These are phyloP conservation scores for Candida maris DNA, from an alignment of 805 yeast species.

Conservation along the genomic window DNA sequence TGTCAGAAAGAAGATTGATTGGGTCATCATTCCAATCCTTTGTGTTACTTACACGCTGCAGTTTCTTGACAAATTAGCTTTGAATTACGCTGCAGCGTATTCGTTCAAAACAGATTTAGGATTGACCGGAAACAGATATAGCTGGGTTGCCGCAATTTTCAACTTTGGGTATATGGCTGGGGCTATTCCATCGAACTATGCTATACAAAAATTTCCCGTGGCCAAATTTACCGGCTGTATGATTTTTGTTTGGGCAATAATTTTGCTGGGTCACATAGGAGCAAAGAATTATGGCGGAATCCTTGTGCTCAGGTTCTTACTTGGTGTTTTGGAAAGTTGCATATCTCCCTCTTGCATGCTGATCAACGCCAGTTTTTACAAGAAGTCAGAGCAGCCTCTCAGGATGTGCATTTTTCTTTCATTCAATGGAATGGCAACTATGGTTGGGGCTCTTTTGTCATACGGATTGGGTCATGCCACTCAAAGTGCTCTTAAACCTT, in stretches of 20 bases:
- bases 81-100: slow-evolving; percentile 39
- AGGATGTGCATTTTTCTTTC: slow-evolving; percentile 24
- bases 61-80: slow-evolving; percentile 36
- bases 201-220: slow-evolving; percentile 35
- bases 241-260: slow-evolving; percentile 45
- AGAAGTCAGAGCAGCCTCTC: slow-evolving; percentile 25
- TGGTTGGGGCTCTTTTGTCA: slow-evolving; percentile 13
- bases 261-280: slow-evolving; percentile 46
- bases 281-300: slow-evolving; percentile 43
- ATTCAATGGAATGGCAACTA: slow-evolving; percentile 17
- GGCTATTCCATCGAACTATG: slow-evolving; percentile 43
- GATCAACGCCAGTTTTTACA: slow-evolving; percentile 30
- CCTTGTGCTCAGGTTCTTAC: slow-evolving; percentile 41
- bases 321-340: slow-evolving; percentile 40
- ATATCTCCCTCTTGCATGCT: slow-evolving; percentile 33
- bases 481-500: slow-evolving; percentile 19
- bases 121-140: slow-evolving; percentile 38
- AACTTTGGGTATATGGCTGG: slow-evolving; percentile 50
- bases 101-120: slow-evolving; percentile 36
- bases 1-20: slow-evolving; percentile 43
- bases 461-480: slow-evolving; percentile 11
- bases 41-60: slow-evolving; percentile 36
- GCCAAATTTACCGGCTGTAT: slow-evolving; percentile 34
- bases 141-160: slow-evolving; percentile 49
- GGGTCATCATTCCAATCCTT: slow-evolving; percentile 46